Conservation (phyloP, 208 protist genomes). For the Porcisia deanei region DNA sequence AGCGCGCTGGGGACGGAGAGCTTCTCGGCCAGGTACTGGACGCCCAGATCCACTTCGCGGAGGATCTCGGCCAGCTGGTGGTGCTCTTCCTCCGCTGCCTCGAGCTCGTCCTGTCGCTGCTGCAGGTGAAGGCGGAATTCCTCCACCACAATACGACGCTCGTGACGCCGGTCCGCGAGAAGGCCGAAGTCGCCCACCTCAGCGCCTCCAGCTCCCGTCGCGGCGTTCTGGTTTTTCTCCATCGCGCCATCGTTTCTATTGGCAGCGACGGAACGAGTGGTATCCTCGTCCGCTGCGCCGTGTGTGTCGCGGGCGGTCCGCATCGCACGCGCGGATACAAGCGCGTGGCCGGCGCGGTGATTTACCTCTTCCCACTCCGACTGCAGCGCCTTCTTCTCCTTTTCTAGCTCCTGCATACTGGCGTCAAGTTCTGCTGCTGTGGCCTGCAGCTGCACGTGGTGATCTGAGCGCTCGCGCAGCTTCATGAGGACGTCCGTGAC, state of each 20-base stretch:
- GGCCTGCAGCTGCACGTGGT: slow-evolving; percentile 69
- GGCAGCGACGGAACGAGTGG: neutral
- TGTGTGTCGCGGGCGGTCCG: slow-evolving; percentile 39
- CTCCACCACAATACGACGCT: slow-evolving; percentile 71
- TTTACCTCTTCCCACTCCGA: slow-evolving; percentile 74
- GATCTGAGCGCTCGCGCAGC: slow-evolving; percentile 79
- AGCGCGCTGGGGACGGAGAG: slow-evolving; percentile 35
- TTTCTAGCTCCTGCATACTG: slow-evolving; percentile 47
- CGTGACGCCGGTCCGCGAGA: slow-evolving; percentile 49
- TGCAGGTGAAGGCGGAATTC: slow-evolving; percentile 91
- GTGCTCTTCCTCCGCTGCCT: slow-evolving; percentile 61
- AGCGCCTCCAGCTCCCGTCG: slow-evolving; percentile 11
- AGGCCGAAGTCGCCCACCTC: slow-evolving; percentile 51
- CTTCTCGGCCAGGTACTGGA: slow-evolving; percentile 91
- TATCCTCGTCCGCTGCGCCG: neutral
- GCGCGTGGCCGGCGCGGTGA: slow-evolving; percentile 56
- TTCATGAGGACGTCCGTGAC: slow-evolving; percentile 92
- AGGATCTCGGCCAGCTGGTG: slow-evolving; percentile 75
- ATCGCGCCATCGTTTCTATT: slow-evolving; percentile 15
- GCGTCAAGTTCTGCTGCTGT: slow-evolving; percentile 72
- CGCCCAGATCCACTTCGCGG: slow-evolving; percentile 85
- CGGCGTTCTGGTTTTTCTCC: slow-evolving; percentile 1
- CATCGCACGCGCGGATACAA: slow-evolving; percentile 37
- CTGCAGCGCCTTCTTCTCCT: slow-evolving; percentile 59
- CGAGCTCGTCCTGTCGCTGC: slow-evolving; percentile 55